Conservation (phyloP, 2,329 filamentous ascomycete genomes). For the Phaeosphaeriaceae sp. region DNA sequence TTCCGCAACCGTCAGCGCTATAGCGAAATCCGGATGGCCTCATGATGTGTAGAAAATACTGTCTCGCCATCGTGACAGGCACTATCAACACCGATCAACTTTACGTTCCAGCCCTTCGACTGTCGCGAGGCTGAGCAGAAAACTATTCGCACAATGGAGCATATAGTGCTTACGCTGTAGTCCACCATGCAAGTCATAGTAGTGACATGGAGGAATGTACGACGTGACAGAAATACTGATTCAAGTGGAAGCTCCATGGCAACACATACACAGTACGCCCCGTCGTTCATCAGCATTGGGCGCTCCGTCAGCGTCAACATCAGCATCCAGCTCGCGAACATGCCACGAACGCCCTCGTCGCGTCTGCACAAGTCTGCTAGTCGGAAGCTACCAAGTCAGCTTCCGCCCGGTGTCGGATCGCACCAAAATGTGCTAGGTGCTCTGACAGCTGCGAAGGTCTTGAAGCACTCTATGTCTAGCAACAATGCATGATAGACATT, state of each 20-base stretch:
- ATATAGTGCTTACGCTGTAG: background rate
- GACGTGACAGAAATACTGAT: background rate
- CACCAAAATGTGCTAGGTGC: background rate
- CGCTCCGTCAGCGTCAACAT: background rate
- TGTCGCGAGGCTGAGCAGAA: background rate
- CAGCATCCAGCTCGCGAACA: background rate
- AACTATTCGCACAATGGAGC: background rate
- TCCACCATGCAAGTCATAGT: background rate
- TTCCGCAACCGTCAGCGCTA: slow-evolving; percentile 1
- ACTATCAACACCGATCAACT: background rate
- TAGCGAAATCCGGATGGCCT: background rate
- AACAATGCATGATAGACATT: background rate
- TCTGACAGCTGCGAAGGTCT: background rate
- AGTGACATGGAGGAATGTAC: background rate
- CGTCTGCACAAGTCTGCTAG: background rate
- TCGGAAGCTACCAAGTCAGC: background rate
- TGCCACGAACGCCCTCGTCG: background rate
- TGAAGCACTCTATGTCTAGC: background rate
- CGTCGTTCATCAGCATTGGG: background rate
- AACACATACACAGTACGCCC: background rate
- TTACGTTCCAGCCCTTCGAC: background rate
- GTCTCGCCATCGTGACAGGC: background rate
- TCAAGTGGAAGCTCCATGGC: background rate
- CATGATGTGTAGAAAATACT: background rate
- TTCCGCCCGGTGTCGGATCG: background rate